Evolutionary conservation across 1,284 basidiomycete genomes (phyloP).

Genomic region (Phylloboletellus chloephorus): DNA sequence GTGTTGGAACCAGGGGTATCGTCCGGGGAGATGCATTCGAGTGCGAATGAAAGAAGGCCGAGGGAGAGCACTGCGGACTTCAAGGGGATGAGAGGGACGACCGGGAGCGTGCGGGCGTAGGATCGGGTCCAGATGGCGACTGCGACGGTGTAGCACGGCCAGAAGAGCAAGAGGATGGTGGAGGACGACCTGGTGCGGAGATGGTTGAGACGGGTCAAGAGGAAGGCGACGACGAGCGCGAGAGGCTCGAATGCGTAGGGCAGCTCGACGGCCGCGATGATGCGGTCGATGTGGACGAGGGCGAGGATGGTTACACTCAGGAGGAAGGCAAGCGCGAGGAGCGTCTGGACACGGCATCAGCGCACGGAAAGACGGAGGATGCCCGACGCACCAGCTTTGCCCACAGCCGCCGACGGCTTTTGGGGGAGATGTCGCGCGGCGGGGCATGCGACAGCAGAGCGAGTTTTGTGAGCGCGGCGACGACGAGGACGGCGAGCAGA

Average conservation of each 20-base stretch:
- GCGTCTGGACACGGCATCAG: constrained; percentile 32
- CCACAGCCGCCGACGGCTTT: constrained; percentile 47
- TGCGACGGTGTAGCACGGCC: constrained; percentile 63
- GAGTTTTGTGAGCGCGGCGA: constrained; percentile 39
- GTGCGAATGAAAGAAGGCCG: constrained; percentile 52
- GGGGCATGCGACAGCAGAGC: constrained; percentile 28
- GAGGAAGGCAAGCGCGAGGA: constrained; percentile 41
- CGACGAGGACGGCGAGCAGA: constrained; percentile 45
- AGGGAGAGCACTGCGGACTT: constrained; percentile 45
- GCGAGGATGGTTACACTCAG: constrained; percentile 40
- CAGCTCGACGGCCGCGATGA: constrained; percentile 40
- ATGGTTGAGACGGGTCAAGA: constrained; percentile 68
- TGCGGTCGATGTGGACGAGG: constrained; percentile 32
- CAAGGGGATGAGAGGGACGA: constrained; percentile 39
- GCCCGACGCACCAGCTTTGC: constrained; percentile 58
- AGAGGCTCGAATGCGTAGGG: constrained; percentile 57
- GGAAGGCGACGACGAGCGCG: constrained; percentile 41
- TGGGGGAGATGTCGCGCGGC: constrained; percentile 29
- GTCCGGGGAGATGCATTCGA: constrained; percentile 76
- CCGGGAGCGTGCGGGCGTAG: constrained; percentile 16
- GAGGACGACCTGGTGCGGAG: constrained; percentile 75
- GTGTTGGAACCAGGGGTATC: constrained; percentile 41
- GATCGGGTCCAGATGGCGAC: constrained; percentile 64
- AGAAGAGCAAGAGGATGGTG: constrained; percentile 75
- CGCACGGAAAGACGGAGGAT: background rate